These are phyloP conservation scores for Metarhizium robertsii DNA, from an alignment of 2,329 filamentous ascomycete species.

Conservation along the genomic window DNA sequence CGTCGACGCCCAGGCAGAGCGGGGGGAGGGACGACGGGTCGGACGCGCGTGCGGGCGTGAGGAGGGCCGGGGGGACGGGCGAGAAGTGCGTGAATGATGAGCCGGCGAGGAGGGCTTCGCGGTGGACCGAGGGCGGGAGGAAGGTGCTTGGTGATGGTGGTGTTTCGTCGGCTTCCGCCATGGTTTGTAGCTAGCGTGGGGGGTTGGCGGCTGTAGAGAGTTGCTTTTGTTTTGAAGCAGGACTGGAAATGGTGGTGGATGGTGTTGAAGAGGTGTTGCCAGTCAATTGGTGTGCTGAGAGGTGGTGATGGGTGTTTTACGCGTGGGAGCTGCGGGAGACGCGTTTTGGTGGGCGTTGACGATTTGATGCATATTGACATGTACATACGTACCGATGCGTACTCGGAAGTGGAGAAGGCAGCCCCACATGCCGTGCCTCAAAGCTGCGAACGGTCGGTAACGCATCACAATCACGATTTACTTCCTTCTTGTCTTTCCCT, in stretches of 20 bases:
- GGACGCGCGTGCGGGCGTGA: conserved; percentile 25
- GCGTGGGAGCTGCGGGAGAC: conserved; percentile 6
- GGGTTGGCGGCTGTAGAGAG: neutral
- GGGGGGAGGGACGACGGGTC: conserved; percentile 24
- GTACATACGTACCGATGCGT: no score
- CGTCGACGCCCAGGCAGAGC: conserved; percentile 82
- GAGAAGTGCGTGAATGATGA: conserved; percentile 66
- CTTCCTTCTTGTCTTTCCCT: no score
- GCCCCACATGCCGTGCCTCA: no score
- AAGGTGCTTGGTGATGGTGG: conserved; percentile 27
- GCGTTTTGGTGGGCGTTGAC: conserved; percentile 5
- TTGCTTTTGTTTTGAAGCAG: neutral
- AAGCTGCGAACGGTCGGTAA: no score
- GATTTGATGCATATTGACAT: no score
- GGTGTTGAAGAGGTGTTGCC: neutral
- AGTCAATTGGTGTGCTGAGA: conserved; percentile 1
- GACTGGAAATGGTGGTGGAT: neutral
- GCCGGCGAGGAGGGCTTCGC: conserved; percentile 47
- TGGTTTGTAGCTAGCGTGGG: neutral
- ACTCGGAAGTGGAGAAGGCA: no score
- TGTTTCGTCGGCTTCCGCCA: conserved; percentile 8
- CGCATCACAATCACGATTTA: no score
- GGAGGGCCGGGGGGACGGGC: conserved; percentile 53
- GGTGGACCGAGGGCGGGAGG: conserved; percentile 61
- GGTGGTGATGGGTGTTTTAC: neutral